These are phyloP conservation scores for Moringa oleifera DNA, from an alignment of 345 rosid species.

Conservation along the genomic window DNA sequence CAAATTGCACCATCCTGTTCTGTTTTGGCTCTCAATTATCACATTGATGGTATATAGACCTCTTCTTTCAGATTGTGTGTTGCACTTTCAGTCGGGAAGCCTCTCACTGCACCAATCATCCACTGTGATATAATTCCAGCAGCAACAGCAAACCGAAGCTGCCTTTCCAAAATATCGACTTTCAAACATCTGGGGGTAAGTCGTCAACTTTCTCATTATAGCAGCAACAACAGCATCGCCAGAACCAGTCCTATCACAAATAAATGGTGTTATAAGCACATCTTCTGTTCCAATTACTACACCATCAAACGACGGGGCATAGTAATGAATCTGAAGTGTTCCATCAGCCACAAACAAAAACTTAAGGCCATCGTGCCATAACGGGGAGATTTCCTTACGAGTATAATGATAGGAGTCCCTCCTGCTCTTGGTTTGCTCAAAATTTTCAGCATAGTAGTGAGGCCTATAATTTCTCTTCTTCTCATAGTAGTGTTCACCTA, in stretches of 20 bases:
- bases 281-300: conserved; percentile 82
- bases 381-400: conserved; percentile 65
- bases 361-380: conserved; percentile 83
- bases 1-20: background rate
- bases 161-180: conserved; percentile 72
- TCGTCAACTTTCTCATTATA: conserved; percentile 74
- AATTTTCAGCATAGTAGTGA: conserved; percentile 70
- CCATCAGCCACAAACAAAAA: conserved; percentile 85
- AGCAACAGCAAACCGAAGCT: conserved; percentile 81
- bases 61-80: conserved; percentile 88
- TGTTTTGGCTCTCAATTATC: conserved; percentile 35
- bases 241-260: conserved; percentile 92
- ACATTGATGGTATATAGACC: conserved; percentile 92
- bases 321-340: conserved; percentile 78
- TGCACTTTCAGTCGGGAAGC: conserved; percentile 90
- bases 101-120: conserved; percentile 89
- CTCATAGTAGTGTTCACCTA: conserved; percentile 70
- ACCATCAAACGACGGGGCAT: conserved; percentile 66
- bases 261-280: conserved; percentile 79
- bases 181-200: conserved; percentile 68
- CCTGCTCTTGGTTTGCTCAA: conserved; percentile 55
- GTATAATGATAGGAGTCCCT: conserved; percentile 72
- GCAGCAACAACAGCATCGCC: conserved; percentile 98
- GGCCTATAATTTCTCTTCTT: conserved; percentile 60
- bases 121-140: conserved; percentile 92